Evolutionary conservation across 495 filamentous ascomycete genomes (phyloP), one percentile per base, ranked within the genome.

Genomic region (Tetracladium marchalianum): DNA sequence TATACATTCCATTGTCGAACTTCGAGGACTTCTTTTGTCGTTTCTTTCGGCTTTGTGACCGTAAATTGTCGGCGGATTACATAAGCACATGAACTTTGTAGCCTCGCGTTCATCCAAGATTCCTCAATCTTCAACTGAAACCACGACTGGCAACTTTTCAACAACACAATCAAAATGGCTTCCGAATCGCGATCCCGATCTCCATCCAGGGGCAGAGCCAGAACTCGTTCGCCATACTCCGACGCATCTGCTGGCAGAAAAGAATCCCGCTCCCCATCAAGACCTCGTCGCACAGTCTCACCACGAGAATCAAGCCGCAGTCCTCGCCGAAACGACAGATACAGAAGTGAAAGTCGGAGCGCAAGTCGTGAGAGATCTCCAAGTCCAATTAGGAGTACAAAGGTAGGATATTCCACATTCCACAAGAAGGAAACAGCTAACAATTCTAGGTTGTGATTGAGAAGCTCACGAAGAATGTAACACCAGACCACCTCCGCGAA

Each of bases 381-480:
- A 35, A 61, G 57, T 31, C 66, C 65, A 22, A 64, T 72, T 12
- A 66, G 66, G 58, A 84, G 78, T 55, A 74, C 78, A 19, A 82
- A 82, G 67, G 78, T 78, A 50, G 46, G 63, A 38, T 15, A 36
- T 31, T 27, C 39, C 34, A n/a, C 11, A 16, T 40, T 11, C 31
- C 12, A 35, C 16, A 35, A 31, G n/a, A 27, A n/a, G 17, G 7
- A 10, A 31, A 2, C 4, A 17, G 34, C 41, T 55, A 55, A 57
- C 16, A 32, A 34, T 31, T 27, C 13, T 55, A 97, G 87, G 89
- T 98, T 49, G 87, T 97, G 12, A 82, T 97, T 31, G 93, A 98
- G 66, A 93, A 92, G 59, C 73, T 98, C 55, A 93, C 90, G 4
- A 95, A 94, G 59, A 99, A 96, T 60, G 81, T 99, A 53, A 90